These are phyloP conservation scores for Erythrobasidium hasegawianum DNA, from an alignment of 1,284 basidiomycete genomes.

Conservation along the genomic window DNA sequence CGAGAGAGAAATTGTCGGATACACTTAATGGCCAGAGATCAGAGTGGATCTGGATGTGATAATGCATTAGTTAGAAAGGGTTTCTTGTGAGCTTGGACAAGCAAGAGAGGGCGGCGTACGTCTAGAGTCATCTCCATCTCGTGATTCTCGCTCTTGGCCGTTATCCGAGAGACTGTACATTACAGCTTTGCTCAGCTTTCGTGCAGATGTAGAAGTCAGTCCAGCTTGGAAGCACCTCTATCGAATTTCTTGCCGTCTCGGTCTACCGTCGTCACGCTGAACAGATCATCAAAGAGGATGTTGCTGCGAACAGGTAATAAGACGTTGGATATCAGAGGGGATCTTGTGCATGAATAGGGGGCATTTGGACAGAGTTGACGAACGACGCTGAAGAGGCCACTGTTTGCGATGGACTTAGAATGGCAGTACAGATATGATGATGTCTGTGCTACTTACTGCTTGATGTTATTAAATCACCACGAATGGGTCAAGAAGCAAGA, in stretches of 20 bases:
- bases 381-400: constrained; percentile 33
- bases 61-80: too few species aligned
- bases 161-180: constrained; percentile 77
- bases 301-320: constrained; percentile 52
- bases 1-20: constrained; percentile 75
- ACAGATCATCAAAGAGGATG: constrained; percentile 84
- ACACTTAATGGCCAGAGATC: constrained; percentile 50
- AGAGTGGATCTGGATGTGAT: constrained; percentile 33
- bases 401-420: background rate
- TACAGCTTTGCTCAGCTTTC: background rate
- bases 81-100: too few species aligned
- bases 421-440: too few species aligned
- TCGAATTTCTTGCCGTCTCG: constrained; percentile 96
- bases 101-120: too few species aligned
- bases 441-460: too few species aligned
- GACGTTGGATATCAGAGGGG: background rate
- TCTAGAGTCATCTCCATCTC: constrained; percentile 86
- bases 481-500: too few species aligned
- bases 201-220: background rate
- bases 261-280: constrained; percentile 77
- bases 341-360: background rate
- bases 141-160: constrained; percentile 58
- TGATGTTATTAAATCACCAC: too few species aligned
- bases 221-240: constrained; percentile 68
- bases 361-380: background rate